Conservation (phyloP, 2,329 filamentous ascomycete species). For the Myriosclerotinia duriaeana region DNA sequence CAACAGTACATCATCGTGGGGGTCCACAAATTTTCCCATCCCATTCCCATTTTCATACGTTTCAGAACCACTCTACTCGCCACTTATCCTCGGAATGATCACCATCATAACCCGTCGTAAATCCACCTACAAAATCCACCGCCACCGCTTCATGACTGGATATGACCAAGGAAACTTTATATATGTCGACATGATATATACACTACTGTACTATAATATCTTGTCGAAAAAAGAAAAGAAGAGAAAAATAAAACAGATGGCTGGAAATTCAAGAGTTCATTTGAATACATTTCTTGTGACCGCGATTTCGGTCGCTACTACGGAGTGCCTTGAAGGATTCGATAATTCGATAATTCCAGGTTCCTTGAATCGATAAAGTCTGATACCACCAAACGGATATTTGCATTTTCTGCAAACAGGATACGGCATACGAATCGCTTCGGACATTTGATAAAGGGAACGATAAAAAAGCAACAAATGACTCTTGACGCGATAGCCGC, state of each 20-base stretch:
- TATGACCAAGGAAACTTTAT: background rate
- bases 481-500: conserved; percentile 21
- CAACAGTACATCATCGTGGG: conserved; percentile 20
- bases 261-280: background rate
- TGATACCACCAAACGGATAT: conserved; percentile 10
- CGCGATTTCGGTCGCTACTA: background rate
- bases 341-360: too few relatives aligned
- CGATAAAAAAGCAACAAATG: background rate
- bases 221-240: background rate
- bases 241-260: too few relatives aligned
- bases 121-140: background rate
- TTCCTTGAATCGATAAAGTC: conserved; percentile 1
- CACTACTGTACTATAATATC: too few relatives aligned
- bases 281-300: background rate
- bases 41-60: conserved; percentile 2
- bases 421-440: conserved; percentile 10
- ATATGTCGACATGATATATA: background rate
- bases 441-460: conserved; percentile 10
- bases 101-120: background rate
- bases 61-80: conserved; percentile 16
- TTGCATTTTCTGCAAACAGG: background rate
- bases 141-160: conserved; percentile 11
- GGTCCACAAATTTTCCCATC: background rate
- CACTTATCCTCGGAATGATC: conserved; percentile 10
- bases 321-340: too few relatives aligned